Conservation (phyloP, 1,284 basidiomycete species). For the Melanopsichium pennsylvanicum region DNA sequence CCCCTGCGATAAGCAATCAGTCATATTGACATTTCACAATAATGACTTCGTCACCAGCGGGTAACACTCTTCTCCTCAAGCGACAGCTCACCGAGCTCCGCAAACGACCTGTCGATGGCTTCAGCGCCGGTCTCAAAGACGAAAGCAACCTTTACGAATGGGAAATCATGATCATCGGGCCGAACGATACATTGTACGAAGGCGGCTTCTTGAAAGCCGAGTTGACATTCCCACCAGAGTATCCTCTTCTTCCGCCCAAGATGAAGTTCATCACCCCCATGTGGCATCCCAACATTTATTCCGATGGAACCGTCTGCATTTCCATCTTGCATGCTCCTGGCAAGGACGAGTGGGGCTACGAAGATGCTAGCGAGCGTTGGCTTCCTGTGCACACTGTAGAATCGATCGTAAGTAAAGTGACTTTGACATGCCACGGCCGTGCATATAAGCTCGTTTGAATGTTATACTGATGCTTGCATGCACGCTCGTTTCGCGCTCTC, state of each 20-base stretch:
- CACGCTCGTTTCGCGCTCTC: too few species aligned
- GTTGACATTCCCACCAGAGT: conserved; percentile 68
- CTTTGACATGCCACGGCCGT: too few species aligned
- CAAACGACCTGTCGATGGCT: conserved; percentile 65
- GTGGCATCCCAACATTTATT: conserved; percentile 98
- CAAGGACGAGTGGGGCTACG: conserved; percentile 96
- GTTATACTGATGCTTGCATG: too few species aligned
- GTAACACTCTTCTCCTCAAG: conserved; percentile 63
- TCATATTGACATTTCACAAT: neutral
- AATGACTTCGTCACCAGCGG: conserved; percentile 59
- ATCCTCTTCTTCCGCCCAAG: conserved; percentile 89
- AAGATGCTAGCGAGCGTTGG: conserved; percentile 97
- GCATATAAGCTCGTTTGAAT: too few species aligned
- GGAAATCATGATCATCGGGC: conserved; percentile 66
- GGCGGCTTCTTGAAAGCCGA: conserved; percentile 64
- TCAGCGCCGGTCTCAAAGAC: conserved; percentile 65
- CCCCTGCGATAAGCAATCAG: too few species aligned
- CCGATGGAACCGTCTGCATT: conserved; percentile 89
- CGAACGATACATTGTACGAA: conserved; percentile 65
- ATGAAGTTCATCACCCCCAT: conserved; percentile 94
- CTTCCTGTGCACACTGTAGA: conserved; percentile 95
- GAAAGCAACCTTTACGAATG: conserved; percentile 65
- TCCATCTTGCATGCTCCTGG: conserved; percentile 98
- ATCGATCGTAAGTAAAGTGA: conserved; percentile 79
- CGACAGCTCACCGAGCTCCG: conserved; percentile 63